Base-by-base conservation (phyloP, 306 rosid genomes). In the Vigna nakashimae region DNA sequence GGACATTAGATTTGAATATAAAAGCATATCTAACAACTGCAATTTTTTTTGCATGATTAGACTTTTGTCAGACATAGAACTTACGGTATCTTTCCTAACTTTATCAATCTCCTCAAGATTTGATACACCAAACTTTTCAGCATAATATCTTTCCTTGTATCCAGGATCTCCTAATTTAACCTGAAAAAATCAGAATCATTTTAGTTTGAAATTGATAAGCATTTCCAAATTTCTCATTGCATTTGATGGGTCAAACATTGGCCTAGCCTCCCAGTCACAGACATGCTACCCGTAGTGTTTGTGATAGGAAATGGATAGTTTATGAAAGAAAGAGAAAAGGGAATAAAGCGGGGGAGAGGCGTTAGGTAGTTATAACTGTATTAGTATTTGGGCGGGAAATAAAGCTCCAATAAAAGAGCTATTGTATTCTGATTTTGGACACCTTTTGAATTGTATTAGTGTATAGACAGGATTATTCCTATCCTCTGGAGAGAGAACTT, bases 131-230 rank as follows among this genome's bases (percentile, higher is more conserved):
- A 90, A 92, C 77, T 92, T 92, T 84, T 92, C 97, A 24, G 83
- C 84, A 80, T 90, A 92, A 77, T 92, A 92, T 85, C 97, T 85
- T 68, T 84, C 95, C 78, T 86, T 92, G 88, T 87, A 90, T 69
- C 97, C 97, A 20, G 93, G 90, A 82, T 90, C 97, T 81, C 93
- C 95, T 67, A 92, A 84, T 83, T 83, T 92, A 77, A 92, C 87
- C 97, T 92, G 87, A 59, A 57, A 67, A 73, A 68, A 59, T 24
- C 60, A 59, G 13, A 74, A 36, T 59, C 30, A n/a, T 63, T 26
- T 36, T 46, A 57, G 18, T 58, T 71, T 65, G 18, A 50, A 22
- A 68, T 57, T 45, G 43, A 9, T 58, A 28, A 67, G 79, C 55
- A 74, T 32, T 36, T 58, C 17, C 22, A 26, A 46, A 74, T 80